Evolutionary conservation across 2,329 filamentous ascomycete species (phyloP), one percentile per base, ranked within the genome.

Genomic region (Phialophora chinensis): DNA sequence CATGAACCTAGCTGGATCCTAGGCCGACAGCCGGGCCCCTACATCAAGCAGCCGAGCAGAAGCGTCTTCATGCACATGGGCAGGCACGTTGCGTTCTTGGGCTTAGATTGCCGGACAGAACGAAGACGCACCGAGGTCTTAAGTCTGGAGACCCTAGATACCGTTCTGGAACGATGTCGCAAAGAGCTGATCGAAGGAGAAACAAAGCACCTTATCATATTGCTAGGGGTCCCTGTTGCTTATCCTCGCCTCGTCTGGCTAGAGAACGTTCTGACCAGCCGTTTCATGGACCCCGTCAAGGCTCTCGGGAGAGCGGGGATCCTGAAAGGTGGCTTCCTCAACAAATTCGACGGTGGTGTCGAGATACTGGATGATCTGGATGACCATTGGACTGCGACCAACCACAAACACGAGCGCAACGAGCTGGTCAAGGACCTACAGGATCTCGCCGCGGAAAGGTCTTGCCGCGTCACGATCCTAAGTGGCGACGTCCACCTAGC

Each of bases 301-400:
- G 91, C 91, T 4, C 83, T 98, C 27, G 91, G 93, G 47, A 90
- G 92, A 74, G 86, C 90, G 42, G 93, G 94, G 1, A 79, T 96
- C 71, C 84, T 98, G 60, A 73, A 73, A 66, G 91, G 92, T 66
- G 85, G 85, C 12, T 87, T 96, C 52, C 83, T 96, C 47, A 97
- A 97, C 80, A 91, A 91, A 72, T 93, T 97, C 72, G 93, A 97
- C 74, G 93, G 92, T 25, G 92, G 92, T 20, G 91, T 95, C 5
- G 95, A 98, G 78, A 91, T 98, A 14, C 82, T 96, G 31, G 93
- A 97, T 75, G 93, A 96, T 73, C 81, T 97, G 10, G 94, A 97
- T 75, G 95, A 98, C 77, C 94, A 99, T 76, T 99, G 95, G 95
- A 97, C 94, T 0, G 92, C 94, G 44, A 96, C 92, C 76, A 91